Evolutionary conservation across 768 basidiomycete genomes (phyloP).

Genomic region (Coprinopsis strossmayeri): DNA sequence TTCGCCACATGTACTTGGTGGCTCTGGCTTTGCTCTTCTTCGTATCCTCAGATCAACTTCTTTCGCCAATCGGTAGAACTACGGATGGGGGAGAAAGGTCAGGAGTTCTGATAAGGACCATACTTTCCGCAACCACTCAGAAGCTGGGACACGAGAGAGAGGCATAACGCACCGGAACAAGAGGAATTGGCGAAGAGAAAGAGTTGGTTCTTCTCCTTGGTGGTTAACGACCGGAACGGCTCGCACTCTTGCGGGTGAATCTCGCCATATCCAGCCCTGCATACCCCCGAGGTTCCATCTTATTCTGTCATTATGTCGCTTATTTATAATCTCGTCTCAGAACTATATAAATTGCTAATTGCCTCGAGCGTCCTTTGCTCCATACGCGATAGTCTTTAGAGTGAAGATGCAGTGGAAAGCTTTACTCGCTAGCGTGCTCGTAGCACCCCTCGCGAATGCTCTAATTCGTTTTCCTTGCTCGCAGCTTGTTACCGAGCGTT

Average conservation of each 20-base stretch:
- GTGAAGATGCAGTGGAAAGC: neutral
- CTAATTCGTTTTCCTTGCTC: constrained; percentile 18
- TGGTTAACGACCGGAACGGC: too few relatives aligned
- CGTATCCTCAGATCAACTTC: neutral
- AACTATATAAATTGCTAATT: neutral
- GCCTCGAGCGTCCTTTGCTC: too few relatives aligned
- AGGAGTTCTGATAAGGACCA: neutral
- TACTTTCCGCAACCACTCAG: neutral
- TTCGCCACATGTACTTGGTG: neutral
- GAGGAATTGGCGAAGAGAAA: neutral
- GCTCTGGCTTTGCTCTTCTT: neutral
- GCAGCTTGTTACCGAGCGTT: constrained; percentile 17
- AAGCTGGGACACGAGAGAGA: neutral
- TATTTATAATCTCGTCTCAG: neutral
- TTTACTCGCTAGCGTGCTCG: constrained; percentile 2
- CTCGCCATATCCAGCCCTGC: too few relatives aligned
- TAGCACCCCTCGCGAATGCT: constrained; percentile 11
- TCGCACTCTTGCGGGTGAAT: too few relatives aligned
- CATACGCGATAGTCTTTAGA: too few relatives aligned
- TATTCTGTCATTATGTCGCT: too few relatives aligned
- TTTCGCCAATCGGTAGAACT: neutral
- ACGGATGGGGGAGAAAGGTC: neutral
- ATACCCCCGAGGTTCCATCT: too few relatives aligned
- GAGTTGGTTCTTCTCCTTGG: neutral
- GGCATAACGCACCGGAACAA: neutral